A percentile compares a stretch with the other conserved stretches of the same genome.
Conservation (phyloP, 495 filamentous ascomycete species). For the Annulohypoxylon moriforme region DNA sequence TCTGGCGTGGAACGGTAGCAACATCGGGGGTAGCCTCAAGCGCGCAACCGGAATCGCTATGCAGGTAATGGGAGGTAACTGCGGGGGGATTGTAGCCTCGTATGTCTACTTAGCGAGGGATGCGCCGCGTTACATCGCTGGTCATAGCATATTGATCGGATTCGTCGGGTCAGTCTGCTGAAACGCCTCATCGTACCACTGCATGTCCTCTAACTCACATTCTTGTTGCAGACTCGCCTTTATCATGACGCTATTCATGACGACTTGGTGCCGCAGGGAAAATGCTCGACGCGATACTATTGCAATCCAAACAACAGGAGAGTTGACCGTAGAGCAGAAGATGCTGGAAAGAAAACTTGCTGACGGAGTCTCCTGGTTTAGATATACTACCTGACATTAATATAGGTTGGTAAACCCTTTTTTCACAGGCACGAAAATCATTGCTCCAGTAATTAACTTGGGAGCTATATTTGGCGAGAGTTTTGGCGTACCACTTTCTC, state of each 20-base stretch:
- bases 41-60: constrained; percentile 79
- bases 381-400: constrained; percentile 59
- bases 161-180: constrained; percentile 45
- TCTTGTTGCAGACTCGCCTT: constrained; percentile 54
- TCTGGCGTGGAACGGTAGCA: constrained; percentile 81
- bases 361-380: constrained; percentile 61
- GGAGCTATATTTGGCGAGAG: constrained; percentile 3
- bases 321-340: constrained; percentile 58
- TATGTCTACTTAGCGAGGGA: constrained; percentile 71
- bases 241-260: constrained; percentile 64
- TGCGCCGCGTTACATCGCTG: constrained; percentile 68
- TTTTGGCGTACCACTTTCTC: background rate
- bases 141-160: constrained; percentile 66
- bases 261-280: constrained; percentile 66
- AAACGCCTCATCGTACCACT: constrained; percentile 2
- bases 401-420: background rate
- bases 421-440: background rate
- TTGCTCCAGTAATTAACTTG: background rate
- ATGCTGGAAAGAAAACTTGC: constrained; percentile 55
- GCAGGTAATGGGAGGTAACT: constrained; percentile 80
- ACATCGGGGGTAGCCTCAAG: constrained; percentile 81
- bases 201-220: background rate
- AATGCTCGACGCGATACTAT: constrained; percentile 61
- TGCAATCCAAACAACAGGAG: constrained; percentile 38
- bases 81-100: constrained; percentile 76